Evolutionary conservation across 805 yeast genomes (phyloP), one percentile per base, ranked within the genome.

Genomic region (Maudiozyma bulderi): DNA sequence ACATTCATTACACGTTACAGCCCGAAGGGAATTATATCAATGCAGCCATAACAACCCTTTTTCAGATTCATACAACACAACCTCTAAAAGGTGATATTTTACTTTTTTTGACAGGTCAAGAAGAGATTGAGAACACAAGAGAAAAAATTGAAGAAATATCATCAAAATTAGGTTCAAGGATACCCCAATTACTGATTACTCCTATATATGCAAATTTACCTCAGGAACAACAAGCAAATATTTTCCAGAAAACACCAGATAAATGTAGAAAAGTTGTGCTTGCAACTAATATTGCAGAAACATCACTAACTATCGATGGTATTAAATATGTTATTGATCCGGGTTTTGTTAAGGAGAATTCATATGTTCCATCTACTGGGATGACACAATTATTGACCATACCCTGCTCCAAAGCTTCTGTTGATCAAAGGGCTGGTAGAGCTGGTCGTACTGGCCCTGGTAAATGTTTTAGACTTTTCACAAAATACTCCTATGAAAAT

Each of bases 391-490:
- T 93, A 51, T 79, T 84, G 44, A 89, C 93, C 5, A 79, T 83
- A 13, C 95, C 96, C 0, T 88, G 95, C 54, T 90, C 98, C 0
- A 82, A 82, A 59, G 99, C 99, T 0, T 89, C 95, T 41, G 97
- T 96, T 0, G 90, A 88, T 59, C 99, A 93, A 68, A 74, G 99
- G 60, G 90, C 96, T 1, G 99, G 99, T 62, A 80, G 99, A 72
- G 99, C 98, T 6, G 99, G 99, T 40, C 82, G 99, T 72, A 89
- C 95, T 7, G 90, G 95, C 1, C 96, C 98, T 0, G 99, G 99
- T 14, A 86, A 87, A 62, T 93, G 98, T 67, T 93, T 84, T 60
- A 66, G 99, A 38, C 69, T 93, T 26, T 93, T 81, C 62, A 91
- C 99, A 0, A 86, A 87, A 61, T 54, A 66, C 50, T 73, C 77